phyloP scores from a whole-genome alignment of 169 alveolate species.

The Plasmodium inui region DNA sequence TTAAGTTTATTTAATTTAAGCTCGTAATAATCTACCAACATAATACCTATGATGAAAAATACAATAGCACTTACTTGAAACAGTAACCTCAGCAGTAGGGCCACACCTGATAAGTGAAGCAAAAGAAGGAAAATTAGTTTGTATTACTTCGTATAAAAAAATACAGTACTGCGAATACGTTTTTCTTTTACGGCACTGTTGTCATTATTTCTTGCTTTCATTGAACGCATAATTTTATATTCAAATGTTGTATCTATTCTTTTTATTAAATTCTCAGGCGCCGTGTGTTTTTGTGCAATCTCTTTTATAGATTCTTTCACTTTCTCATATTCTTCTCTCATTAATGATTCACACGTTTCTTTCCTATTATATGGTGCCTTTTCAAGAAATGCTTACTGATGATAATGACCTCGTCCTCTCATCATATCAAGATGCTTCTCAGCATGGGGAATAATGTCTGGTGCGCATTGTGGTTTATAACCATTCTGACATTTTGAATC shows the following conservation, averaged over 20 bases:
- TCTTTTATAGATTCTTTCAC: neutral
- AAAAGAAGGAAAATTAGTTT: neutral
- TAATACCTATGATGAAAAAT: neutral
- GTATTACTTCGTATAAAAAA: neutral
- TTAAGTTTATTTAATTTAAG: conserved; percentile 4
- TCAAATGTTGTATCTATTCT: neutral
- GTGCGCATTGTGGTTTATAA: neutral
- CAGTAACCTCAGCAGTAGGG: neutral
- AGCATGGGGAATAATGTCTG: neutral
- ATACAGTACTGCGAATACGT: neutral
- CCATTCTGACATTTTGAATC: neutral
- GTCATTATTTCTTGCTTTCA: neutral
- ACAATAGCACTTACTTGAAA: neutral
- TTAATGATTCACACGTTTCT: neutral
- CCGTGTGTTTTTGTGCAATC: neutral
- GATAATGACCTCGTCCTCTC: neutral
- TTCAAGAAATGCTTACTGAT: neutral
- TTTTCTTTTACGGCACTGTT: neutral
- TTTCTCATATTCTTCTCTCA: neutral
- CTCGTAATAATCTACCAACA: neutral
- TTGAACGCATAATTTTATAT: neutral
- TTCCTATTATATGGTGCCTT: neutral
- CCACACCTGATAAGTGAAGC: neutral
- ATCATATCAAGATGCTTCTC: neutral
- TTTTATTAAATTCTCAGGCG: neutral